Base-by-base conservation (phyloP, 192 early-diverging fungal genomes). In the Coemansia sp. region DNA sequence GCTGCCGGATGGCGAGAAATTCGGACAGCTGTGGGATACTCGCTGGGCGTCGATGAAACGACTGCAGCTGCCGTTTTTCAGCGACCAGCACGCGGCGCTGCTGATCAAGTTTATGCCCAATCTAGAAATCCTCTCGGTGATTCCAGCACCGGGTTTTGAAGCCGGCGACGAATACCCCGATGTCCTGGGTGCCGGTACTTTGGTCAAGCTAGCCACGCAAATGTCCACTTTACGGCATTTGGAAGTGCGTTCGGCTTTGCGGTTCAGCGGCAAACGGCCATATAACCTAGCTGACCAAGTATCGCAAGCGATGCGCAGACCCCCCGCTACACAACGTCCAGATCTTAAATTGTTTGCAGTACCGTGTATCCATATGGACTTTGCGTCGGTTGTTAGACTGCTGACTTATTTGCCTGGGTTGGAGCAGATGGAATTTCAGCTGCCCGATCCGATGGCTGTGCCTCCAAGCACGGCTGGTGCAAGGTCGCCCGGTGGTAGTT, bases 151-250 rank as follows among this genome's bases (percentile, higher is more conserved):
- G 17, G 79, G 79, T 0, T 82, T 82, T 35, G 79, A 82, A 62
- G 74, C 74, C 2, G 79, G 79, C 59, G 79, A 76, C 51, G 79
- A 82, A 68, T 82, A 82, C 59, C 79, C 79, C 1, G 79, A 82
- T 35, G 41, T 62, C 5, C 66, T 82, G 0, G 53, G 67, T 4
- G 74, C 72, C 0, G 14, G 75, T 0, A 77, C 80, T 3, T 15
- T 83, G 3, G 51, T 77, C 37, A 77, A 72, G 35, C 57, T 83
- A 4, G 75, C 72, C 17, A 83, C 80, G 45, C 75, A 76, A 72
- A 45, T 83, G 65, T 53, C 64, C n/a, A 60, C 62, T n/a, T 63
- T 83, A 37, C 67, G 80, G 7, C 80, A 83, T 45, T 41, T 83
- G 9, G 80, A 83, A 64, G 20, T 83, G 5, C 80, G 80, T 68